Evolutionary conservation across 352 stramenopile genomes (phyloP).

Genomic region (Phytophthora chlamydospora): DNA sequence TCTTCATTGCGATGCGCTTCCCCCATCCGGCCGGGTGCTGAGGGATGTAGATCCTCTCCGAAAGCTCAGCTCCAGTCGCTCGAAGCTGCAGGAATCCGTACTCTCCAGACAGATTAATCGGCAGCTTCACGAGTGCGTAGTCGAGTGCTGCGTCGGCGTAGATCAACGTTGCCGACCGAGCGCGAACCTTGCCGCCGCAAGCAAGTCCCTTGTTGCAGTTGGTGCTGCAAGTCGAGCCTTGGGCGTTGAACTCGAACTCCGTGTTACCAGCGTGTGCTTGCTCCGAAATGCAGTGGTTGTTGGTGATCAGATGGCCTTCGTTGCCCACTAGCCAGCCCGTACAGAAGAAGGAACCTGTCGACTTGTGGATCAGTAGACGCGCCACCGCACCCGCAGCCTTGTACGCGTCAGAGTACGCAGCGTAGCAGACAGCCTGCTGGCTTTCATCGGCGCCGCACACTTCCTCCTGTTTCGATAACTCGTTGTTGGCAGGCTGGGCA

Average conservation of each 20-base stretch:
- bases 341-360: slow-evolving; percentile 60
- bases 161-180: slow-evolving; percentile 46
- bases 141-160: slow-evolving; percentile 44
- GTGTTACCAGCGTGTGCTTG: slow-evolving; percentile 54
- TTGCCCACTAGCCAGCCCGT: slow-evolving; percentile 77
- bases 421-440: slow-evolving; percentile 60
- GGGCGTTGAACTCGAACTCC: slow-evolving; percentile 71
- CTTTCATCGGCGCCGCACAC: slow-evolving; percentile 74
- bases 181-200: slow-evolving; percentile 48
- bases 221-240: slow-evolving; percentile 42
- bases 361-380: slow-evolving; percentile 73
- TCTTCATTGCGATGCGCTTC: slow-evolving; percentile 75
- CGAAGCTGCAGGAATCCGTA: slow-evolving; percentile 70
- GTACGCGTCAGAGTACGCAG: slow-evolving; percentile 20
- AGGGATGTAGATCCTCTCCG: slow-evolving; percentile 70
- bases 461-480: slow-evolving; percentile 39
- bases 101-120: slow-evolving; percentile 49
- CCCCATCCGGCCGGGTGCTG: slow-evolving; percentile 71
- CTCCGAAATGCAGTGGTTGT: slow-evolving; percentile 76
- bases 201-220: slow-evolving; percentile 47
- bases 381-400: slow-evolving; percentile 47
- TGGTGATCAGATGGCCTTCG: slow-evolving; percentile 79
- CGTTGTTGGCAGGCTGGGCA: slow-evolving; percentile 29
- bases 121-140: slow-evolving; percentile 73
- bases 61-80: slow-evolving; percentile 42